Base-by-base conservation (phyloP, 331 rosid genomes). In the Spiraea crenata region DNA sequence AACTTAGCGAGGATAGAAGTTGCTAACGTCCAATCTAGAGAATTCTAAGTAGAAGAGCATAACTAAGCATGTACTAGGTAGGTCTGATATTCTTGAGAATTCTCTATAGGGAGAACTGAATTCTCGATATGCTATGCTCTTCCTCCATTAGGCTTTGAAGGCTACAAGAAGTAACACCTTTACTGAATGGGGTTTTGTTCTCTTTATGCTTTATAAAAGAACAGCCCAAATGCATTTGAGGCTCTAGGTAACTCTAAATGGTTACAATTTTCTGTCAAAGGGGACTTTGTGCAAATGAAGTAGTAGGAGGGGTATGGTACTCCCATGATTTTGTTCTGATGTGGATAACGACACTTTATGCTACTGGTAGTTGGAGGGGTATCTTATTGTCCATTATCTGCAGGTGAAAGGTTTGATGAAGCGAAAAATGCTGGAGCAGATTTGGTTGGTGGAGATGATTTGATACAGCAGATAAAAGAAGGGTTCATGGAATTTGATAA, bases 401-500 rank as follows among this genome's bases (percentile, higher is more conserved):
- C 70, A 95, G 99, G 99, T 76, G 99, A 95, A 74, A 87, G 71
- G 76, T 87, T 95, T 37, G 99, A 95, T 37, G 99, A 91, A 81
- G 99, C 99, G 4, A 95, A 95, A 83, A 83, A 63, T 69, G 97
- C 97, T 1, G 97, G 99, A 81, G 99, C 99, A 45, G 99, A 95
- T 87, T 75, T 95, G 83, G 97, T 95, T 56, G 99, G 99, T 74
- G 99, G 99, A 70, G 99, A 91, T 71, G 99, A 95, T 82, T 83
- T 91, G 87, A 95, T 95, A 82, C 96, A 89, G 82, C 95, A 95
- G 83, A 95, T 95, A 64, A 95, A 83, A 86, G 93, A 88, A 72
- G 99, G 99, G 50, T 95, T 89, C 83, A 95, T 95, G 99, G 96
- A 95, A 9, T 95, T 95, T 72, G 99, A 95, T 77, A 91, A 91